Base-by-base conservation (phyloP, 345 rosid genomes). In the Arabidopsis thaliana region DNA sequence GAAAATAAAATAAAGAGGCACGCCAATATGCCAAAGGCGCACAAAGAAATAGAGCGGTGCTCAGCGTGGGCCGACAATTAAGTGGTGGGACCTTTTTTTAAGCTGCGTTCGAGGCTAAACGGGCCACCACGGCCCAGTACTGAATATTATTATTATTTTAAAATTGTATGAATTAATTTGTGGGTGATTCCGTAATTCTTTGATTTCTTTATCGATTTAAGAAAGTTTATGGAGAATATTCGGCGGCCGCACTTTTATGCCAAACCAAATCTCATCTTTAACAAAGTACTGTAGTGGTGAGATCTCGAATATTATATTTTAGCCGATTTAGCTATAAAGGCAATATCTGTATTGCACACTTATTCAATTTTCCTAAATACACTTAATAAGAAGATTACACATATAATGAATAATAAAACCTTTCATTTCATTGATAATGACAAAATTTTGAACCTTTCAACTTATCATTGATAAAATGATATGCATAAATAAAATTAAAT, bases 181-280 rank as follows among this genome's bases (percentile, higher is more conserved):
- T 72, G 76, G 51, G 53, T 28, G 51, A 37, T 50, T 61, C 23
- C 12, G n/a, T 38, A 4, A 11, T 46, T 24, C 23, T 75, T 65
- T 48, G 4, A 28, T 61, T 32, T 23, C 3, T 44, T 52, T 49
- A 16, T 64, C 41, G 56, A 67, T 48, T 73, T 45, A 56, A 50
- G 11, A 75, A 41, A 60, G 23, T 68, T 52, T 76, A n/a, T 42
- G 40, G 59, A 63, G 80, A 65, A 71, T 71, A 71, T 77, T 65
- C 76, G 72, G 80, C 80, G 67, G 80, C 80, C 80, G 72, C 80
- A 57, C 76, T 77, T 77, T 77, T 63, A 77, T 57, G 72, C 80
- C 67, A 25, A 71, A 77, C 67, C 80, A 71, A 64, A 77, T 77
- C 76, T 71, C 61, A 63, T 37, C 59, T 77, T 77, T 71, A 70